Percentiles rank a stretch among this genome's conserved stretches.
These are phyloP conservation scores for Psophocarpus tetragonolobus DNA, from an alignment of 306 rosid species.

Conservation along the genomic window DNA sequence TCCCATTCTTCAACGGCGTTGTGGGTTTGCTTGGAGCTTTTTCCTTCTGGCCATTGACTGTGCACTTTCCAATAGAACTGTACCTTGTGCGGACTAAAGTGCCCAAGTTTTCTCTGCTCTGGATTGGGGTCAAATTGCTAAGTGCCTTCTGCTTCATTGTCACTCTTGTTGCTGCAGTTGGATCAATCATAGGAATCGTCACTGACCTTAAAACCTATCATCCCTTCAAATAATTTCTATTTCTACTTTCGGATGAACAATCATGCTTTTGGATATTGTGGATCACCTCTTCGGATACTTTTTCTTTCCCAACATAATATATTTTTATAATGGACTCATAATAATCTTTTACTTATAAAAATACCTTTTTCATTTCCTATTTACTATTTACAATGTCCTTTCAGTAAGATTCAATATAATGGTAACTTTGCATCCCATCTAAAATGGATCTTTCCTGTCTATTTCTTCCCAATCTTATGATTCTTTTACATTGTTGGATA, in stretches of 20 bases:
- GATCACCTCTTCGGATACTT: not conserved
- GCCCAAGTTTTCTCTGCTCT: constrained; percentile 38
- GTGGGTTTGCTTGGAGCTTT: constrained; percentile 60
- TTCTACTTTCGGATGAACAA: not conserved
- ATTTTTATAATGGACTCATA: not conserved
- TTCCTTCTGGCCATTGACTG: constrained; percentile 62
- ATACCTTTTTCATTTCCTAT: too few relatives aligned
- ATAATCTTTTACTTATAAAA: not conserved
- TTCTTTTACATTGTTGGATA: too few relatives aligned
- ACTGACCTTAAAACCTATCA: constrained; percentile 34
- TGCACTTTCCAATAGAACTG: constrained; percentile 67
- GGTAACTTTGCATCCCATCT: too few relatives aligned
- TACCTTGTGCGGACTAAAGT: constrained; percentile 45
- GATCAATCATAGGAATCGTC: constrained; percentile 53
- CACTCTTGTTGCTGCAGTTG: constrained; percentile 48
- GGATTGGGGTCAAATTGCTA: constrained; percentile 46
- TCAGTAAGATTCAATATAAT: too few relatives aligned
- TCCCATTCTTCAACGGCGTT: constrained; percentile 70
- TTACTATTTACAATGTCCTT: too few relatives aligned
- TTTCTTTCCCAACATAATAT: not conserved
- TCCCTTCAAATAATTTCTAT: constrained; percentile 39
- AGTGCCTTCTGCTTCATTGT: constrained; percentile 50
- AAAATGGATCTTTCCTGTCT: too few relatives aligned
- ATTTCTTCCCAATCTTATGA: too few relatives aligned
- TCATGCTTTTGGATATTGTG: not conserved